Evolutionary conservation across 805 yeast species (phyloP), one percentile per base, ranked within the genome.

Genomic region (Saccharomycopsis sp.): DNA sequence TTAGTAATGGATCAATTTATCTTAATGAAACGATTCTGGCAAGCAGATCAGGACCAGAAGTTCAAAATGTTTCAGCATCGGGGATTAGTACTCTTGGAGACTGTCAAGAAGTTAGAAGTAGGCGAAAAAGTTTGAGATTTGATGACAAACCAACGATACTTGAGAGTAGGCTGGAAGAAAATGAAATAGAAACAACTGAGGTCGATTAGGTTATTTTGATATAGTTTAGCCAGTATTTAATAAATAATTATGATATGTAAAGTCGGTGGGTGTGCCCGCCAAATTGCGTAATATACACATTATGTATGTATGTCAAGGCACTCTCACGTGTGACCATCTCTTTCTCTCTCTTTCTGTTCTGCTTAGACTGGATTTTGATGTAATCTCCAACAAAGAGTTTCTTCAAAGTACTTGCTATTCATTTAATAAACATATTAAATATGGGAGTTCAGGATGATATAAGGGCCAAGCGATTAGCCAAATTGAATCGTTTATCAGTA

Each of bases 381-480:
- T n/a, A n/a, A n/a, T n/a, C n/a, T n/a, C n/a, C n/a, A n/a, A n/a
- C n/a, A n/a, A n/a, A n/a, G n/a, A n/a, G n/a, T n/a, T n/a, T n/a
- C n/a, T n/a, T n/a, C n/a, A n/a, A n/a, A n/a, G n/a, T n/a, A n/a
- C n/a, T n/a, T n/a, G n/a, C n/a, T n/a, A n/a, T n/a, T n/a, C n/a
- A n/a, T n/a, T n/a, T n/a, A n/a, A n/a, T n/a, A n/a, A n/a, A n/a
- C 28, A 11, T 16, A 38, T 23, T 24, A 4, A 19, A 7, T 2
- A 35, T 40, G 45, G 22, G 41, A 9, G 20, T 7, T 28, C 14
- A 17, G 8, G 50, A 45, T 48, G 70, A 73, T 22, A 72, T 72
- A 22, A 62, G 77, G 46, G 71, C 72, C 41, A 72, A 72, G 51
- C 59, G 84, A 37, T 61, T 77, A 51, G 84, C 83, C 4, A 67